A percentile compares a stretch with the other conserved stretches of the same genome.
Conservation (phyloP, 2,329 filamentous ascomycete genomes). For the Botrytis pseudocinerea region DNA sequence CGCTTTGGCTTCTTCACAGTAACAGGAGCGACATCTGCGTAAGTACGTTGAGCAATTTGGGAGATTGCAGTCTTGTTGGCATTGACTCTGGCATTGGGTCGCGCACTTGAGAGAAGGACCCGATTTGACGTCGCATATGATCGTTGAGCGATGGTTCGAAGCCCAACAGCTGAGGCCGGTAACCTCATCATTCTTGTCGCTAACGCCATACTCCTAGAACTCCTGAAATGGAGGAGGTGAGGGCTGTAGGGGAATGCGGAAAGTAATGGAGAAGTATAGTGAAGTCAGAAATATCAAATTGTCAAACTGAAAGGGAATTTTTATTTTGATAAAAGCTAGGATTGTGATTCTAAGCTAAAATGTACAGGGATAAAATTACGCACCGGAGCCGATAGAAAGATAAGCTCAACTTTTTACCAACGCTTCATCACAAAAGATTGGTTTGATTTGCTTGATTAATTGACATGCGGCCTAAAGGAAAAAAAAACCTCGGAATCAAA, state of each 20-base stretch:
- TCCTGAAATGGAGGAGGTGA: constrained; percentile 12
- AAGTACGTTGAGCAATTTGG: constrained; percentile 48
- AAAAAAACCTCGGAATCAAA: neutral
- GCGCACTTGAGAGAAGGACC: constrained; percentile 33
- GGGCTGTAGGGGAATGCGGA: neutral
- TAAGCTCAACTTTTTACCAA: neutral
- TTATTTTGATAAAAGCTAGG: constrained; percentile 24
- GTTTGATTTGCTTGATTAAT: neutral
- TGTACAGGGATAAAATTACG: constrained; percentile 13
- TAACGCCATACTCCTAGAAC: constrained; percentile 38
- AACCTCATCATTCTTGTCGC: constrained; percentile 40
- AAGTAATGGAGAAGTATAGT: neutral
- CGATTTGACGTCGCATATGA: constrained; percentile 36
- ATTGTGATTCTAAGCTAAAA: constrained; percentile 12
- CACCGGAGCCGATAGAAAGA: constrained; percentile 17
- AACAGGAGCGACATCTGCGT: constrained; percentile 46
- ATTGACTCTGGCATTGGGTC: constrained; percentile 33
- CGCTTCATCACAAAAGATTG: neutral
- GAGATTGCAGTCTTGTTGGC: constrained; percentile 37
- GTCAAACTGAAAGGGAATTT: constrained; percentile 15
- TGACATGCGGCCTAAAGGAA: neutral
- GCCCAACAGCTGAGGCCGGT: constrained; percentile 37
- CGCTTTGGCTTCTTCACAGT: constrained; percentile 53
- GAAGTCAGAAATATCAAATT: constrained; percentile 4
- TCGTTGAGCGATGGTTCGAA: constrained; percentile 34